Conservation (phyloP, 2,329 filamentous ascomycete species). For the Neofusicoccum parvum region DNA sequence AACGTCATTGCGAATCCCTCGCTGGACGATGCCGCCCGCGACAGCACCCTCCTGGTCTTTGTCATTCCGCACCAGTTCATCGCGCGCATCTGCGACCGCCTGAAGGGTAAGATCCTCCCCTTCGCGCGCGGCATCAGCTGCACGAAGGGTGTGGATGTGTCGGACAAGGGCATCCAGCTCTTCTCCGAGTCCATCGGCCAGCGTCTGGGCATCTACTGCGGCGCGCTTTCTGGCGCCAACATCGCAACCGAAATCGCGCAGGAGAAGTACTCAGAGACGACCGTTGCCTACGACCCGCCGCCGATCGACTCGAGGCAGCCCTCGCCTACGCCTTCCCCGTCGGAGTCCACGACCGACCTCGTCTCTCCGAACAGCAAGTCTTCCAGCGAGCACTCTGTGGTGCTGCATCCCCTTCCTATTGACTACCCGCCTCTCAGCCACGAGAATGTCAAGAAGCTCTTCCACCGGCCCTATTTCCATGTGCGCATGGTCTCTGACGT, state of each 20-base stretch:
- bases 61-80: constrained; percentile 98
- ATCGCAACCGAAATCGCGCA: constrained; percentile 92
- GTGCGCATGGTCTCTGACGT: constrained; percentile 92
- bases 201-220: constrained; percentile 92
- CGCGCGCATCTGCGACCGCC: constrained; percentile 76
- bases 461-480: constrained; percentile 97
- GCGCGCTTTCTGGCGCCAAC: constrained; percentile 92
- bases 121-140: constrained; percentile 94
- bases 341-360: constrained; percentile 52
- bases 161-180: constrained; percentile 79
- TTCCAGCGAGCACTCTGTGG: constrained; percentile 62
- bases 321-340: constrained; percentile 57
- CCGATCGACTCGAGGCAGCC: constrained; percentile 80
- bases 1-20: constrained; percentile 87
- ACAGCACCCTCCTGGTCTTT: constrained; percentile 89
- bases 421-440: constrained; percentile 90
- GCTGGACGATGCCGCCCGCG: constrained; percentile 75
- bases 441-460: constrained; percentile 77
- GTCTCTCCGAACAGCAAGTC: constrained; percentile 47
- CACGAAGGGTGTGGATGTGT: constrained; percentile 96
- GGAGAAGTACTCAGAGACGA: constrained; percentile 97
- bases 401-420: constrained; percentile 72
- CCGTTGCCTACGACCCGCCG: constrained; percentile 92
- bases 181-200: constrained; percentile 95
- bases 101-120: constrained; percentile 86